Percentiles rank a stretch among this genome's conserved stretches.
Conservation (phyloP, 2,329 filamentous ascomycete species). For the Ustulina deusta region DNA sequence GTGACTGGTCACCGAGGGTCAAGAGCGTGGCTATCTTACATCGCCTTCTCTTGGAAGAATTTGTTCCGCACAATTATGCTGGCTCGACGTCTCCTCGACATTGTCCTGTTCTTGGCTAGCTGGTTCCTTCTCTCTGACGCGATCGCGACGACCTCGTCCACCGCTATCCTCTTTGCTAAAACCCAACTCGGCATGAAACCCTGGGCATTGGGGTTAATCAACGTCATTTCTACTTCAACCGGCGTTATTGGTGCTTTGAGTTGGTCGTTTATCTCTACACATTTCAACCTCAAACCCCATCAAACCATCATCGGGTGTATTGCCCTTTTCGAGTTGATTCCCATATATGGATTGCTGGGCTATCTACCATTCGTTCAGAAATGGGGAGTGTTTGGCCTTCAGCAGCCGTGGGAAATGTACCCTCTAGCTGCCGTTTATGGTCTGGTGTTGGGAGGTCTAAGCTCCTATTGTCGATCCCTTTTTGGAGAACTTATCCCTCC, state of each 20-base stretch:
- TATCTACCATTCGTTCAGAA: conserved; percentile 83
- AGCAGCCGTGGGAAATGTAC: conserved; percentile 97
- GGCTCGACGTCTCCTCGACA: conserved; percentile 78
- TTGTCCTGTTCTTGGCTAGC: conserved; percentile 82
- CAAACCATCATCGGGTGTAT: conserved; percentile 96
- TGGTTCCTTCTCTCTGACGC: conserved; percentile 97
- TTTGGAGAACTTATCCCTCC: conserved; percentile 95
- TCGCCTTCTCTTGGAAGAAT: conserved; percentile 86
- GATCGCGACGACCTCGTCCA: conserved; percentile 93
- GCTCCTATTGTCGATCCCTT: conserved; percentile 89
- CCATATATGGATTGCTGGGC: conserved; percentile 88
- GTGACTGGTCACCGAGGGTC: conserved; percentile 55
- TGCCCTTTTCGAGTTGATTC: conserved; percentile 89
- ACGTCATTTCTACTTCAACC: conserved; percentile 86
- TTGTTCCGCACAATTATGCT: conserved; percentile 83
- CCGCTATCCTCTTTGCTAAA: conserved; percentile 95
- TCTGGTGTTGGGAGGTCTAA: conserved; percentile 91
- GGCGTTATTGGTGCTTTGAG: conserved; percentile 90
- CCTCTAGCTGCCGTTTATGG: conserved; percentile 91
- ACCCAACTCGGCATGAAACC: conserved; percentile 91
- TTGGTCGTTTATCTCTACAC: conserved; percentile 83
- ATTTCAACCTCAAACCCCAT: conserved; percentile 77
- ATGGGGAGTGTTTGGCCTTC: conserved; percentile 84
- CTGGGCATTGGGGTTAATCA: conserved; percentile 89
- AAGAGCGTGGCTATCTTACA: conserved; percentile 74